These are phyloP conservation scores for Stylonectria norvegica DNA, from an alignment of 2,329 filamentous ascomycete species.

Conservation along the genomic window DNA sequence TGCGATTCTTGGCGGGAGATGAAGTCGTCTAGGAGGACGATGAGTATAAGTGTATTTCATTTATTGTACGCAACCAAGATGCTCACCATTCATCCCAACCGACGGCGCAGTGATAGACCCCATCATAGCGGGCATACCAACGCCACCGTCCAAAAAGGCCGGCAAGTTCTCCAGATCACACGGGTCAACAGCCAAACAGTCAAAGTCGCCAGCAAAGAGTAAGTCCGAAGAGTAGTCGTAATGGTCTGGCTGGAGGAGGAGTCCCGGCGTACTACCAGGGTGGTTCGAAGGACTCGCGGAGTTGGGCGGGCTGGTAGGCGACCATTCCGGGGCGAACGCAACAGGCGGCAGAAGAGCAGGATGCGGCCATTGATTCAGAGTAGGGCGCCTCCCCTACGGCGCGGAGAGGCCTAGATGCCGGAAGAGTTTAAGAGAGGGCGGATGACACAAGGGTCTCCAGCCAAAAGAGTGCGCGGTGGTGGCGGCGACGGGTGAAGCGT, in stretches of 20 bases:
- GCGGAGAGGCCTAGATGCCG: constrained; percentile 26
- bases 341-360: constrained; percentile 7
- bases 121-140: constrained; percentile 14
- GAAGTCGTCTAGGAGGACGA: neutral
- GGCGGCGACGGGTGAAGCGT: no score
- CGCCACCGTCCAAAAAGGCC: no score
- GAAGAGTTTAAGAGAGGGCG: constrained; percentile 8
- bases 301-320: constrained; percentile 17
- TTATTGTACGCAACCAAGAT: no score
- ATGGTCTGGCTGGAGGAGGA: constrained; percentile 7
- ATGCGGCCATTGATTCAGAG: constrained; percentile 27
- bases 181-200: constrained; percentile 8
- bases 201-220: constrained; percentile 5
- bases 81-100: constrained; percentile 10
- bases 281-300: constrained; percentile 12
- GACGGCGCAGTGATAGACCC: constrained; percentile 6
- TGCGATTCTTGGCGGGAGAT: neutral
- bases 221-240: constrained; percentile 3
- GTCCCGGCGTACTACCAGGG: constrained; percentile 5
- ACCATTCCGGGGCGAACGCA: constrained; percentile 16
- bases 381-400: constrained; percentile 26
- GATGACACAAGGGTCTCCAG: neutral
- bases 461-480: no score
- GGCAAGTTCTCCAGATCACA: neutral
- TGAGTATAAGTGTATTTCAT: no score